Evolutionary conservation across 2,329 filamentous ascomycete genomes (phyloP), one percentile per base, ranked within the genome.

Genomic region (Ceratocystis diversiconidia): DNA sequence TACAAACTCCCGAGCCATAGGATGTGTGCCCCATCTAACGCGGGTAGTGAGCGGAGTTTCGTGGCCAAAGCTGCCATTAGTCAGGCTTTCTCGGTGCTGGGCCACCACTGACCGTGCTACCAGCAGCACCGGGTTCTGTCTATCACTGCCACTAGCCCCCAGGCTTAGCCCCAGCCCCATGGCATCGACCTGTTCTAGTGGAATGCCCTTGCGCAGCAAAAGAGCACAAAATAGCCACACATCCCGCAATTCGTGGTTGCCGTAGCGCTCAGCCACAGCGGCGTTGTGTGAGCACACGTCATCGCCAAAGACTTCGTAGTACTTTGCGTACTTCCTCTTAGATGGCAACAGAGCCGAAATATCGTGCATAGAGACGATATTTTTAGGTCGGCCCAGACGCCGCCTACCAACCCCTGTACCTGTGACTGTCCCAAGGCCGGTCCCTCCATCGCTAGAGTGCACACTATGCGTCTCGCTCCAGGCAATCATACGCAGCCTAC

Each of bases 211-310:
- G 69, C 85, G 85, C 59, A 97, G 77, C 5, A 97, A 79, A 66
- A 96, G 78, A 19, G 84, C 86, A 65, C 90, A 79, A 69, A 96
- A 87, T 61, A 83, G 84, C 94, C 94, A 99, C 5, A 95, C 83
- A 70, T 90, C 84, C 30, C 88, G 86, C 36, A 95, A 75, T 69
- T 96, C 89, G 69, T 61, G 52, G 5, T 84, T 82, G 3, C 87
- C 89, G 70, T 87, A 81, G 68, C 84, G 85, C 69, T 85, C 80
- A 7, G 92, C 92, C 59, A 95, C 85, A 1, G 77, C 76, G 7
- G 91, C 89, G 73, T 99, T 99, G 71, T 95, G 87, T 57, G 83
- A 79, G 74, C 92, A 97, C 2, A 96, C 85, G 46, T 87, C 82
- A 68, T 91, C 85, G 2, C 91, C 91, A 73, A 94, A 92, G 15